Base-by-base conservation (phyloP, 208 protist species). In the Angomonas ambiguus region DNA sequence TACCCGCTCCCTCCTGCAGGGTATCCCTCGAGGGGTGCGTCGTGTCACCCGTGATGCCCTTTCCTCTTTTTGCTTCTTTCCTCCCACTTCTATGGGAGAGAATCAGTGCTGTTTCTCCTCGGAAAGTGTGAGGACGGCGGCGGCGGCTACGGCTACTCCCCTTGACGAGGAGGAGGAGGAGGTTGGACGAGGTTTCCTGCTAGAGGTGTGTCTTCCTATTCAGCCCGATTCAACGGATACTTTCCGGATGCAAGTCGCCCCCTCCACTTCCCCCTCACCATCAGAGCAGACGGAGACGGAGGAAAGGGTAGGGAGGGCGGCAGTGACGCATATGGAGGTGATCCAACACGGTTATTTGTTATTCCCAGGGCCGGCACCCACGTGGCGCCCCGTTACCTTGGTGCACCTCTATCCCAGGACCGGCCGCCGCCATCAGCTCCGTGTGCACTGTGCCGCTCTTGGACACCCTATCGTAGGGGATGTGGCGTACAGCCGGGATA, bases 391-490 rank as follows among this genome's bases (percentile, higher is more conserved):
- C 0, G 85, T 90, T 30, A 88, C 85, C 24, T 66, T 79, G 30
- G 77, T 93, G 27, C 64, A 78, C 22, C 71, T 95, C 0, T 31
- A 67, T 10, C 87, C 87, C 0, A 71, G 74, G 45, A 95, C 91
- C 0, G 93, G 93, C 0, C 76, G 93, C 18, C 74, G 88, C 1
- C 93, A 97, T 66, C 93, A 97, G 71, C 77, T 97, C 2, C 86
- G 93, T 6, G 79, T 97, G 51, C 90, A 96, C 76, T 88, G 82
- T 61, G 69, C 72, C 33, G 79, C 77, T 13, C 10, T 97, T n/a
- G 92, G 89, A 2, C 81, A 80, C 60, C 89, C 92, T 8, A 92
- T 97, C 64, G 60, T 97, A 16, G 92, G 92, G 1, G 92, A 97
- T 67, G 77, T 76, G 1, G 61, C 73, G 2, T 97, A 97, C 69